Base-by-base conservation (phyloP, 768 basidiomycete genomes). In the Trametes maxima region DNA sequence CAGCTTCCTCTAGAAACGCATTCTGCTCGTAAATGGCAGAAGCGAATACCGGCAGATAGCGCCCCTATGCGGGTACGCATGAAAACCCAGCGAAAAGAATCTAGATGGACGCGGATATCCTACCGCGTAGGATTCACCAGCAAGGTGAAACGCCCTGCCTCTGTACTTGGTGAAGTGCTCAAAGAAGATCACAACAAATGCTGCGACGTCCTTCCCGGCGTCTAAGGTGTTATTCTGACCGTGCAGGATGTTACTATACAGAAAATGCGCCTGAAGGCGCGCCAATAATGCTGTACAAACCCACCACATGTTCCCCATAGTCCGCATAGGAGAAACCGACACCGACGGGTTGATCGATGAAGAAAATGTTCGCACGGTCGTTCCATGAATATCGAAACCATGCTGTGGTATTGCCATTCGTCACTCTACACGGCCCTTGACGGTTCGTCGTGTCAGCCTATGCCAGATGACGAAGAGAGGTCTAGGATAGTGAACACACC, bases 111-210 rank as follows among this genome's bases (percentile, higher is more conserved):
- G 28, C 12, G 8, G 11, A 35, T 4, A n/a, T 72, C 77, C 46
- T 62, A 82, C 85, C 14, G 77, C 84, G 42, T 85, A 84, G 4
- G 82, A 84, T 72, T 85, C 74, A 14, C 78, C 77, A 21, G 75
- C 71, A 62, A 79, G 68, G 48, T 78, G 78, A 43, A 78, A 72
- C 2, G 76, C 69, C 2, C 88, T 76, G 2, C 87, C 87, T 65
- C 87, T 85, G 77, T 90, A 90, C 66, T 86, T 77, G 57, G 73
- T 78, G 69, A 92, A 92, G 58, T 85, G 80, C 65, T 90, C 87
- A 48, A 90, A 90, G 74, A 90, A 90, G 55, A 91, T 83, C 3
- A 82, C 76, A 0, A 90, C 77, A 64, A 91, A 91, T 0, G 85
- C 82, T 0, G 88, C 87, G 5, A 91, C 83, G 64, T 91, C 88